Percentiles rank a stretch among this genome's conserved stretches.
Evolutionary conservation across 139 green algal species (phyloP).

Genomic region (Chlamydomonas schloesseri): DNA sequence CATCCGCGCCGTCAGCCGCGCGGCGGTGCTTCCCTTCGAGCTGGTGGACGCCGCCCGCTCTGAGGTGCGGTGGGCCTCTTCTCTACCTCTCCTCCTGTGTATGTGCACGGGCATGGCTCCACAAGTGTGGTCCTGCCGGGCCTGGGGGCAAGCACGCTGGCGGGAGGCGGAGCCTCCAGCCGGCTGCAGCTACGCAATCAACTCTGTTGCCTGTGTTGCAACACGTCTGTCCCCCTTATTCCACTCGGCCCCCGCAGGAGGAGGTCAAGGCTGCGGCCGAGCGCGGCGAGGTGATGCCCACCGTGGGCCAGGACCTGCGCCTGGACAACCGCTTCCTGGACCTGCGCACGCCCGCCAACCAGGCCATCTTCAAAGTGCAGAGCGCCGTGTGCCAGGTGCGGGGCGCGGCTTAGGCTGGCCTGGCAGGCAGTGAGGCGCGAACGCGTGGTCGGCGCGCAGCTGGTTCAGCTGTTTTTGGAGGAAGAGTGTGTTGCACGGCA

Average conservation of each 20-base stretch:
- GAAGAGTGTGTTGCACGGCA: too few species aligned
- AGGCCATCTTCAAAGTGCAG: slow-evolving; percentile 98
- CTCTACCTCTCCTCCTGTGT: too few species aligned
- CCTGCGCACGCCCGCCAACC: slow-evolving; percentile 97
- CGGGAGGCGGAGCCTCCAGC: too few species aligned
- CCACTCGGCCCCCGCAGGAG: slow-evolving; percentile 49
- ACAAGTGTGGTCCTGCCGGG: background rate
- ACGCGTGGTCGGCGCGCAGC: too few species aligned
- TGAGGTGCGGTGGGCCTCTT: too few species aligned
- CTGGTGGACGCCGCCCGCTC: slow-evolving; percentile 80
- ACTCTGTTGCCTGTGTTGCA: too few species aligned
- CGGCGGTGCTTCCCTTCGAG: slow-evolving; percentile 88
- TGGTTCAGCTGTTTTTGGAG: too few species aligned
- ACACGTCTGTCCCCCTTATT: too few species aligned
- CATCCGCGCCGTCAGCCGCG: slow-evolving; percentile 66
- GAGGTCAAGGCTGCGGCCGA: slow-evolving; percentile 66
- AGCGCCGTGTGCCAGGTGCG: slow-evolving; percentile 85
- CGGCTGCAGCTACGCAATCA: too few species aligned
- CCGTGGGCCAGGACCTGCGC: slow-evolving; percentile 90
- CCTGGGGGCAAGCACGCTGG: too few species aligned
- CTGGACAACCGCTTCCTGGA: slow-evolving; percentile 95
- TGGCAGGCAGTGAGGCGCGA: too few species aligned
- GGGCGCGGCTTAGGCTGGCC: too few species aligned
- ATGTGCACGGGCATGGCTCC: background rate
- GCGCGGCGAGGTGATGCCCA: slow-evolving; percentile 79